Base-by-base conservation (phyloP, 805 yeast species). In the Spathaspora sp. region DNA sequence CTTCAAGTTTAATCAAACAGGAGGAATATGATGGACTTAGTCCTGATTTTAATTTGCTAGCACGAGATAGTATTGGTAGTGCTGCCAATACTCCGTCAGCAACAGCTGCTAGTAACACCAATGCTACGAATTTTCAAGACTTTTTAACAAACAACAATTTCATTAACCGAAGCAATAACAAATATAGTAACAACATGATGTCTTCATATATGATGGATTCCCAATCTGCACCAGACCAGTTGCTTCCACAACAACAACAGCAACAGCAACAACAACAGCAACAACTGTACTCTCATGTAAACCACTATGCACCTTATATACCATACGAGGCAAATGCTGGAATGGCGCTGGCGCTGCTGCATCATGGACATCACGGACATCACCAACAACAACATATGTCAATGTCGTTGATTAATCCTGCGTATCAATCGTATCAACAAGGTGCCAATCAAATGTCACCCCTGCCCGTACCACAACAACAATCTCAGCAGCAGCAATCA, bases 231-330 rank as follows among this genome's bases (percentile, higher is more conserved):
- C 14, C 19, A 12, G 14, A 18, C 23, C 39, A 18, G 17, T 29
- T 28, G 18, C n/a, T 14, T 45, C 42, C 48, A 44, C 31, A 43
- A 11, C 42, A 14, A 43, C 16, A 17, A 42, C 44, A 42, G 40
- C 17, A 11, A 9, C 28, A 40, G 8, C 20, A 48, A 14, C 49
- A 45, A 18, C 32, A 29, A 29, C 32, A 29, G 32, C 32, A 29
- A 40, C 54, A n/a, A 23, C 29, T 20, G 26, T 42, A 56, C 56
- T 42, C 52, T 16, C 67, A 63, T 52, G 52, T 58, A 20, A 65
- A 56, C 55, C 72, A 67, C 53, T 67, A 65, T 49, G 63, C 66
- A 9, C 62, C 60, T 44, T 63, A 60, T 49, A 47, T 66, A 11
- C 63, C 69, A 4, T 54, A 60, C 14, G 70, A 62, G 20, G 63